Percentiles rank a stretch among this genome's conserved stretches.
These are phyloP conservation scores for Artemisia annua DNA, from an alignment of 129 eudicot genomes.

Conservation along the genomic window DNA sequence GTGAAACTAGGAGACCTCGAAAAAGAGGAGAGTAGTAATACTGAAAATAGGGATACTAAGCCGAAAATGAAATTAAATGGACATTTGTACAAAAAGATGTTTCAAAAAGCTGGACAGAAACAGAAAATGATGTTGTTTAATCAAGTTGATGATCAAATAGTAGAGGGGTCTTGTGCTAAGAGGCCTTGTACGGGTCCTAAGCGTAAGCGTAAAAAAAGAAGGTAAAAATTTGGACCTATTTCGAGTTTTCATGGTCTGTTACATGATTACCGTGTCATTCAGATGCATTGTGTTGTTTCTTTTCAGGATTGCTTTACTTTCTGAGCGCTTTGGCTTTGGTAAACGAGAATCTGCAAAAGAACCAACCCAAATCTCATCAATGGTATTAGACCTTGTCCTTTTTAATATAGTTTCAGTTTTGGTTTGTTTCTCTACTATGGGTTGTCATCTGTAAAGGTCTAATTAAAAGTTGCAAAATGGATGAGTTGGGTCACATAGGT, in stretches of 20 bases:
- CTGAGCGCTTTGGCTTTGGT: not conserved
- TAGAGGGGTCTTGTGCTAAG: not conserved
- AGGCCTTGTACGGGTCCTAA: not conserved
- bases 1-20: not conserved
- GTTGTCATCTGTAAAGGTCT: not conserved
- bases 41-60: not conserved
- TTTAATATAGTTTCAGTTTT: not conserved
- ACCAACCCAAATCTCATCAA: not conserved
- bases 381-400: not conserved
- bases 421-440: too few relatives aligned
- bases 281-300: not conserved
- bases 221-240: not conserved
- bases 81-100: not conserved
- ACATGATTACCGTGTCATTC: not conserved
- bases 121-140: not conserved
- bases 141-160: not conserved
- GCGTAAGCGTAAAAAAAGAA: not conserved
- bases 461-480: not conserved
- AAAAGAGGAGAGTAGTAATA: not conserved
- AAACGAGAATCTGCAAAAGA: constrained; percentile 7
- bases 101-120: not conserved
- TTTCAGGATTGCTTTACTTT: not conserved
- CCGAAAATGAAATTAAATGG: not conserved
- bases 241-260: not conserved
- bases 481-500: not conserved